Percentiles rank a stretch among this genome's conserved stretches.
Conservation (phyloP, 1,284 basidiomycete species). For the Cryptococcus sp. region DNA sequence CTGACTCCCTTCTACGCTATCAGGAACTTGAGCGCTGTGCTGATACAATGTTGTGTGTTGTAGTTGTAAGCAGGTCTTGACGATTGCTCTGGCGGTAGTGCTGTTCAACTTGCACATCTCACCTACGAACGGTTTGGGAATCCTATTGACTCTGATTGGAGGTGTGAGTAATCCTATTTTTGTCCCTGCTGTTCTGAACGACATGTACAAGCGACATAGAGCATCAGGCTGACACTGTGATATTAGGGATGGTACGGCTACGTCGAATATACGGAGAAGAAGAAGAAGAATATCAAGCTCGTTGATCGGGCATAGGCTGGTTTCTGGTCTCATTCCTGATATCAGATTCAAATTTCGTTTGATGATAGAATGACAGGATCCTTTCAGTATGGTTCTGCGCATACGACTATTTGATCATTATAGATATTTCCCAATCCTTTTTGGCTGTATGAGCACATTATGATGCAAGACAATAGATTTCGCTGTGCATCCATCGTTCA, state of each 20-base stretch:
- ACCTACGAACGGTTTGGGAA: conserved; percentile 73
- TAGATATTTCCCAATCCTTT: no score
- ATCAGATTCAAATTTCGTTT: no score
- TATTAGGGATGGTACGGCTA: conserved; percentile 65
- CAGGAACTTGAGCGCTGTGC: background rate
- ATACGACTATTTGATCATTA: no score
- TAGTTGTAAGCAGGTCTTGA: conserved; percentile 86
- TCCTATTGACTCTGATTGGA: conserved; percentile 74
- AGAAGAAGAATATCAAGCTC: conserved; percentile 27
- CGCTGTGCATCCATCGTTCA: no score
- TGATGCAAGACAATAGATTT: no score
- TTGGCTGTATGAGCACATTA: no score
- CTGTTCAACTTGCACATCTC: conserved; percentile 82
- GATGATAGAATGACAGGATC: no score
- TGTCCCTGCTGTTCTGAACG: background rate
- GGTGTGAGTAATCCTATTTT: conserved; percentile 58
- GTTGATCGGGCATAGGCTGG: conserved; percentile 17
- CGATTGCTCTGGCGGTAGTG: conserved; percentile 77
- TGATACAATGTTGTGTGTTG: background rate
- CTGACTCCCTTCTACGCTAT: background rate
- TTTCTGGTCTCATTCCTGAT: background rate
- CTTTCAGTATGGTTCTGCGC: no score
- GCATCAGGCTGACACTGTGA: background rate
- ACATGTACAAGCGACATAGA: background rate
- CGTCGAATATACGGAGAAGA: conserved; percentile 68